phyloP scores from a whole-genome alignment of 306 rosid species.

The Vigna mungo region DNA sequence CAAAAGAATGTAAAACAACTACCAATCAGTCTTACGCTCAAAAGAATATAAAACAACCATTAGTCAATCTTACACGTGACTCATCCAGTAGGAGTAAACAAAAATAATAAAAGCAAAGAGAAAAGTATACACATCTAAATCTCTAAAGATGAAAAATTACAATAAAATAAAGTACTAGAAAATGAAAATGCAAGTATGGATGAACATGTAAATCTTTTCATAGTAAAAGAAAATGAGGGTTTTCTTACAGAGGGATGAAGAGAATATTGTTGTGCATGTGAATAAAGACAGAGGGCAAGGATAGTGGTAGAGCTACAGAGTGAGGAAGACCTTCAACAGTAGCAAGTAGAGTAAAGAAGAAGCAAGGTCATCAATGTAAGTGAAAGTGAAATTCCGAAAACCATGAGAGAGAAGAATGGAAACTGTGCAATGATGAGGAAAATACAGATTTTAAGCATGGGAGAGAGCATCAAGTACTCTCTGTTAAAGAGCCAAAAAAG shows the following conservation, averaged over 20 bases:
- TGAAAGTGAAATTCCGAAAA: neutral
- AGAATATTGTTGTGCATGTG: neutral
- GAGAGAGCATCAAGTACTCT: neutral
- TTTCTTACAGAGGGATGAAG: neutral
- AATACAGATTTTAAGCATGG: neutral
- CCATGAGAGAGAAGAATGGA: neutral
- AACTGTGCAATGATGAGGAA: neutral
- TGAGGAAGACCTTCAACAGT: neutral
- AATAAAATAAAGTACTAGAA: too few relatives aligned
- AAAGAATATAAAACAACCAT: neutral
- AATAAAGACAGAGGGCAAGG: conserved; percentile 3
- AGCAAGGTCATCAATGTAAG: neutral
- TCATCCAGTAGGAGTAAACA: neutral
- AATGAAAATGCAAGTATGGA: too few relatives aligned
- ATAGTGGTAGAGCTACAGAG: neutral
- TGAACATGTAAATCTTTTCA: neutral
- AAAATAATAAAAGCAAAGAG: neutral
- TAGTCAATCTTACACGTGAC: neutral
- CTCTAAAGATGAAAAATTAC: neutral
- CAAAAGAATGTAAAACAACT: neutral
- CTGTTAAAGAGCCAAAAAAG: neutral
- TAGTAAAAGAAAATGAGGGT: neutral
- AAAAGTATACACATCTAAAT: neutral
- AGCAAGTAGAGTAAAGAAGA: too few relatives aligned
- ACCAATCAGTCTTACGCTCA: conserved; percentile 15